Conservation (phyloP, 441 rosid species). For the Populus trichocarpa region DNA sequence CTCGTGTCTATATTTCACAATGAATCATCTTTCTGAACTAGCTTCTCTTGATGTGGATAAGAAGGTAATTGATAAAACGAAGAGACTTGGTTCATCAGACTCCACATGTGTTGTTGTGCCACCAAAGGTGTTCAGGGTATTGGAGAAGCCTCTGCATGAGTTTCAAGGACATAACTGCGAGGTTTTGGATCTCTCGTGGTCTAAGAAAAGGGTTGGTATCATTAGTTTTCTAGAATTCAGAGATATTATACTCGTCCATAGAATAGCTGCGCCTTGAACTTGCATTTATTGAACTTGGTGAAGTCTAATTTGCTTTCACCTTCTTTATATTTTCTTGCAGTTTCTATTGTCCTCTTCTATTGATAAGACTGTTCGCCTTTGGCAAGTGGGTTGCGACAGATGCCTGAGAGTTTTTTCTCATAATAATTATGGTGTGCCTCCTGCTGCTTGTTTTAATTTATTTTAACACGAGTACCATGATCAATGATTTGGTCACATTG, state of each 20-base stretch:
- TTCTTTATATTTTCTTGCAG: slow-evolving; percentile 24
- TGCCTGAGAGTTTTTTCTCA: slow-evolving; percentile 58
- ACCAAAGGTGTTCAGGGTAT: slow-evolving; percentile 59
- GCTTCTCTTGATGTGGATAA: slow-evolving; percentile 40
- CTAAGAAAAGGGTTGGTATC: slow-evolving; percentile 63
- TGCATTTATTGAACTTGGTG: neutral
- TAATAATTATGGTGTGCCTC: slow-evolving; percentile 51
- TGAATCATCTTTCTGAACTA: slow-evolving; percentile 59
- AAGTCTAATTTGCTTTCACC: slow-evolving; percentile 5
- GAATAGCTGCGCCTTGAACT: neutral
- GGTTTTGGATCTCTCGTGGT: slow-evolving; percentile 91
- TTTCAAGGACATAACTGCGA: slow-evolving; percentile 70
- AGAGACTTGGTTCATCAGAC: slow-evolving; percentile 50
- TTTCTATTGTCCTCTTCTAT: slow-evolving; percentile 49
- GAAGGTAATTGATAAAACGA: slow-evolving; percentile 43
- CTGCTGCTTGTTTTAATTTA: neutral
- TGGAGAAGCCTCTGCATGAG: slow-evolving; percentile 80
- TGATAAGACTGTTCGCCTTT: slow-evolving; percentile 60
- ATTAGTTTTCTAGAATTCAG: neutral
- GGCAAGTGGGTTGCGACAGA: slow-evolving; percentile 57
- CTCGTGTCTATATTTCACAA: slow-evolving; percentile 56
- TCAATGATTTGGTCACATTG: neutral
- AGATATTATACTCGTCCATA: neutral
- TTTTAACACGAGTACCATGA: neutral
- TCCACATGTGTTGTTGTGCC: slow-evolving; percentile 79